These are phyloP conservation scores for Solanum chiquidenum DNA, from an alignment of 257 asterid genomes.

Conservation along the genomic window DNA sequence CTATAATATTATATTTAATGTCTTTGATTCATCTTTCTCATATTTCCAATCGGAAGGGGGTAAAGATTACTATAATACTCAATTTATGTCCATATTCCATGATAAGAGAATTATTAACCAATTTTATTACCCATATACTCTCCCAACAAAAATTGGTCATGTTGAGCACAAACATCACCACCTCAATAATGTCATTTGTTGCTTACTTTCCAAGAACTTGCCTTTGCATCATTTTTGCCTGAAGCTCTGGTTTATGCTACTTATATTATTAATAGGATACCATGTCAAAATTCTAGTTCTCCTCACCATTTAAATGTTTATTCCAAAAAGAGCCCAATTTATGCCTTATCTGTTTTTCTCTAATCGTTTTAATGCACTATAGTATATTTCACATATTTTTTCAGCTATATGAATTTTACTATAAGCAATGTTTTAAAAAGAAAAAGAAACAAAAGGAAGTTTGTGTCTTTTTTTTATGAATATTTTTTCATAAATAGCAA, in stretches of 20 bases:
- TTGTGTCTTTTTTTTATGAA: too few relatives aligned
- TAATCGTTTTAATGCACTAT: not conserved
- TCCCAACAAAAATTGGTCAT: not conserved
- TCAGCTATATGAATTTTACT: not conserved
- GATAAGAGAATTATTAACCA: too few relatives aligned
- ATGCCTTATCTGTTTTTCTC: not conserved
- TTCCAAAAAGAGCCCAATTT: not conserved
- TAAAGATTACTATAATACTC: not conserved
- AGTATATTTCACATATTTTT: too few relatives aligned
- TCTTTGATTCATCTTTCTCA: not conserved
- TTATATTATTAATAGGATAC: too few relatives aligned
- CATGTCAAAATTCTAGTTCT: not conserved
- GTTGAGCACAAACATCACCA: not conserved
- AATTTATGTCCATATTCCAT: too few relatives aligned
- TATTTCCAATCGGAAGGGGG: not conserved
- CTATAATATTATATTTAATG: too few relatives aligned
- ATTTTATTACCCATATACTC: too few relatives aligned
- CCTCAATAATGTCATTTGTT: not conserved
- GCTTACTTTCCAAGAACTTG: not conserved
- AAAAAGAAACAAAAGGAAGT: too few relatives aligned
- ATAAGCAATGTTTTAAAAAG: not conserved
- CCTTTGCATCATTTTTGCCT: not conserved
- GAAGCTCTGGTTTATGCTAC: not conserved
- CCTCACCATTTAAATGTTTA: not conserved
- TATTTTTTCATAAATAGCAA: too few relatives aligned